A percentile compares a stretch with the other conserved stretches of the same genome.
These are phyloP conservation scores for Scheffersomyces coipomensis DNA, from an alignment of 805 yeast species.

Conservation along the genomic window DNA sequence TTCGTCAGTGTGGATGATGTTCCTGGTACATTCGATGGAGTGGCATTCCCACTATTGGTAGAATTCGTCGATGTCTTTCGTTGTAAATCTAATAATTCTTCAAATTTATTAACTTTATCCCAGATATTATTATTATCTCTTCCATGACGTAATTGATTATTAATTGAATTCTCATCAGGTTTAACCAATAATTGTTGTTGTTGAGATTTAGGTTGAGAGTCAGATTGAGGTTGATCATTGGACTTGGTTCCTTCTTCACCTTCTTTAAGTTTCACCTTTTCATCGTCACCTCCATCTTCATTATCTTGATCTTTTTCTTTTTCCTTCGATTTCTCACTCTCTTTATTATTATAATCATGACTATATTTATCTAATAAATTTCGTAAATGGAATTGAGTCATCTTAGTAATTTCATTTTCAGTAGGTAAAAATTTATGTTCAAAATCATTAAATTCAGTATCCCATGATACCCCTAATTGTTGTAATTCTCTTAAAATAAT, in stretches of 20 bases:
- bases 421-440: constrained; percentile 80
- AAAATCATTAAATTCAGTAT: constrained; percentile 74
- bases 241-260: neutral
- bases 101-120: constrained; percentile 12
- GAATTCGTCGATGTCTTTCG: neutral
- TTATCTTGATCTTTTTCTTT: constrained; percentile 7
- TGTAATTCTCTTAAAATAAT: constrained; percentile 68
- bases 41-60: neutral
- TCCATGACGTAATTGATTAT: constrained; percentile 1
- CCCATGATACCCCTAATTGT: constrained; percentile 85
- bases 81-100: constrained; percentile 6
- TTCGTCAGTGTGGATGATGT: neutral
- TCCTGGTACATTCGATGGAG: neutral
- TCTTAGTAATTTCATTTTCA: constrained; percentile 87
- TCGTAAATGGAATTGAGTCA: constrained; percentile 83
- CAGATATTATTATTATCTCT: constrained; percentile 16
- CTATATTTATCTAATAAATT: constrained; percentile 59
- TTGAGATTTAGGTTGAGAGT: too few relatives aligned
- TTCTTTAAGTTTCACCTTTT: neutral
- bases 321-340: constrained; percentile 8
- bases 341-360: constrained; percentile 11
- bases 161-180: neutral
- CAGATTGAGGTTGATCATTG: neutral
- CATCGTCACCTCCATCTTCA: constrained; percentile 2
- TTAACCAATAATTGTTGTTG: too few relatives aligned